Conservation (phyloP, 2,329 filamentous ascomycete species). For the Aspergillaceae sp. region DNA sequence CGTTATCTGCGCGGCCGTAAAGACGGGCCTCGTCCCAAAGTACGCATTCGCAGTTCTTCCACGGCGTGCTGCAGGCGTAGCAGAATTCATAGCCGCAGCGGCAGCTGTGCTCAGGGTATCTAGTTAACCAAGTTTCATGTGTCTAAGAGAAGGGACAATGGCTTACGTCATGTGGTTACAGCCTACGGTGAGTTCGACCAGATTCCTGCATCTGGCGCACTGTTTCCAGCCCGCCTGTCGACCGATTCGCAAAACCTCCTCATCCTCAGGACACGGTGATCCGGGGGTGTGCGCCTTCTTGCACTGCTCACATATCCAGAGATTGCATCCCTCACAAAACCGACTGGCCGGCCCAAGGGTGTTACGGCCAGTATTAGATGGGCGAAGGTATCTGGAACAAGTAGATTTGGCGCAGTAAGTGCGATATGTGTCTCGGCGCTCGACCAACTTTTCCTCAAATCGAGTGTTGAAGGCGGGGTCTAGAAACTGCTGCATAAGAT, state of each 20-base stretch:
- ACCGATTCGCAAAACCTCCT: slow-evolving; percentile 49
- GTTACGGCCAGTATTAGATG: slow-evolving; percentile 4
- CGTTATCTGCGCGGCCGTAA: slow-evolving; percentile 3
- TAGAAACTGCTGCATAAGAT: slow-evolving; percentile 4
- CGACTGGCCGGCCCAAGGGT: neutral
- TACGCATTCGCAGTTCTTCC: slow-evolving; percentile 20
- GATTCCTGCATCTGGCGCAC: slow-evolving; percentile 63
- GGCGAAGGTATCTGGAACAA: slow-evolving; percentile 19
- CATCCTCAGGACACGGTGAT: slow-evolving; percentile 18
- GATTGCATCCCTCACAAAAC: neutral
- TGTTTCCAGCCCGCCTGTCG: slow-evolving; percentile 63
- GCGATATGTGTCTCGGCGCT: slow-evolving; percentile 13
- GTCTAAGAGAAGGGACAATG: neutral
- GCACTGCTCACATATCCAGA: slow-evolving; percentile 16
- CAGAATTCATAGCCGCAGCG: slow-evolving; percentile 25
- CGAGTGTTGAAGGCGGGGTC: neutral
- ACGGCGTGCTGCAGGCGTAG: slow-evolving; percentile 20
- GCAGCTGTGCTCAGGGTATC: slow-evolving; percentile 14
- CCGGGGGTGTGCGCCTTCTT: slow-evolving; percentile 12
- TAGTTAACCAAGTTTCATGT: neutral
- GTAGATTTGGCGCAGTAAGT: slow-evolving; percentile 18
- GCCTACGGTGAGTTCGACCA: slow-evolving; percentile 23
- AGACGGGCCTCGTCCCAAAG: slow-evolving; percentile 21
- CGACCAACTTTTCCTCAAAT: slow-evolving; percentile 15
- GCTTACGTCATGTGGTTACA: slow-evolving; percentile 31